These are phyloP conservation scores for Lactifluus piperatus DNA, from an alignment of 768 basidiomycete species.

Conservation along the genomic window DNA sequence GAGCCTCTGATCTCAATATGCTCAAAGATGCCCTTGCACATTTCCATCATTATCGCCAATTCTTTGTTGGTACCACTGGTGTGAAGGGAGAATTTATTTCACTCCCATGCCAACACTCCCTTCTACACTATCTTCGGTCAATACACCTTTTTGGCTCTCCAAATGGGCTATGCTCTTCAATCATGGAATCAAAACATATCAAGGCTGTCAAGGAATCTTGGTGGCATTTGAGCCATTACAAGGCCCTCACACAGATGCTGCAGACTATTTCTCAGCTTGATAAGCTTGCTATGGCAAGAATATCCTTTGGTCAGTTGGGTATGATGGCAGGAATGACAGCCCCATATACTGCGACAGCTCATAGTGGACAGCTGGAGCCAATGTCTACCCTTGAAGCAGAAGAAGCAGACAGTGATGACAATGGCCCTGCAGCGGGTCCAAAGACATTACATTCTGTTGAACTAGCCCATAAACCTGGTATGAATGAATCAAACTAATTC, in stretches of 20 bases:
- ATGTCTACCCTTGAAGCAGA: no score
- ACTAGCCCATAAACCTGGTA: neutral
- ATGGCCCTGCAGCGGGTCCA: neutral
- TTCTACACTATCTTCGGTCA: no score
- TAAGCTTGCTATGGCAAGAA: neutral
- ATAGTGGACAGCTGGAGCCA: neutral
- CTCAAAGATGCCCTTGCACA: neutral
- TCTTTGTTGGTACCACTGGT: constrained; percentile 1
- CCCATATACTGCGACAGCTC: neutral
- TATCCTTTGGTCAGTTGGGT: neutral
- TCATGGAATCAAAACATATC: no score
- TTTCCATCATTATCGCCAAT: neutral
- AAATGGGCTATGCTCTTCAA: no score
- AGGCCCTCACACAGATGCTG: no score
- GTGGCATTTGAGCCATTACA: constrained; percentile 16
- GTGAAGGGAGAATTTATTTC: no score
- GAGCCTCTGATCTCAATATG: neutral
- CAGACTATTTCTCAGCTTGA: constrained; percentile 7
- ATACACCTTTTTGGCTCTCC: no score
- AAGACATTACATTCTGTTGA: neutral
- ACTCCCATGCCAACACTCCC: no score
- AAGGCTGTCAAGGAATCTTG: no score
- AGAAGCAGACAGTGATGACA: neutral
- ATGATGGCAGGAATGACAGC: neutral
- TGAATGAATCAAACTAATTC: no score